Conservation (phyloP, 495 filamentous ascomycete genomes). For the Podospora didyma region DNA sequence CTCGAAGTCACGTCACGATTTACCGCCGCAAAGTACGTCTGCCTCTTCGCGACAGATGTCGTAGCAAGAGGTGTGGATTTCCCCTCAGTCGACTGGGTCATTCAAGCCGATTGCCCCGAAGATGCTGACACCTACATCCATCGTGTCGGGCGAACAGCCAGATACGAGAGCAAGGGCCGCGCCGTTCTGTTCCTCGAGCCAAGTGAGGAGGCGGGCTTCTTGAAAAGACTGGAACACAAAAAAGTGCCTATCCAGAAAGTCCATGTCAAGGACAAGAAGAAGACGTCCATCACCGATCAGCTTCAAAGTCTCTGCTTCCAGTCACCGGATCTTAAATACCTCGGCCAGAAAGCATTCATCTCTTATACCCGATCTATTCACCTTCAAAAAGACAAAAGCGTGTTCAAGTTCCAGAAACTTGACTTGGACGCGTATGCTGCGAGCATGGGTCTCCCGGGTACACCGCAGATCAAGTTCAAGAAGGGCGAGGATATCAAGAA, state of each 20-base stretch:
- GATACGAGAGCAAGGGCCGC: conserved; percentile 82
- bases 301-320: conserved; percentile 94
- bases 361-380: conserved; percentile 79
- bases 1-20: conserved; percentile 83
- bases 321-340: conserved; percentile 87
- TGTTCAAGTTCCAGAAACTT: conserved; percentile 77
- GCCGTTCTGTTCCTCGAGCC: conserved; percentile 92
- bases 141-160: conserved; percentile 87
- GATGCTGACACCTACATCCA: conserved; percentile 98
- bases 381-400: conserved; percentile 87
- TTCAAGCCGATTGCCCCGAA: conserved; percentile 92
- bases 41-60: conserved; percentile 93
- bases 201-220: conserved; percentile 82
- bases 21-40: conserved; percentile 69
- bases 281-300: conserved; percentile 75
- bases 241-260: conserved; percentile 82
- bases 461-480: conserved; percentile 85
- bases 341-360: conserved; percentile 93
- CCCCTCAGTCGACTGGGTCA: conserved; percentile 95
- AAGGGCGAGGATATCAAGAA: conserved; percentile 83
- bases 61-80: conserved; percentile 93
- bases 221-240: conserved; percentile 76
- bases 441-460: conserved; percentile 83
- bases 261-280: conserved; percentile 84
- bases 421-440: conserved; percentile 80